These are phyloP conservation scores for Artemisia argyi DNA, from an alignment of 129 eudicot genomes.

Conservation along the genomic window DNA sequence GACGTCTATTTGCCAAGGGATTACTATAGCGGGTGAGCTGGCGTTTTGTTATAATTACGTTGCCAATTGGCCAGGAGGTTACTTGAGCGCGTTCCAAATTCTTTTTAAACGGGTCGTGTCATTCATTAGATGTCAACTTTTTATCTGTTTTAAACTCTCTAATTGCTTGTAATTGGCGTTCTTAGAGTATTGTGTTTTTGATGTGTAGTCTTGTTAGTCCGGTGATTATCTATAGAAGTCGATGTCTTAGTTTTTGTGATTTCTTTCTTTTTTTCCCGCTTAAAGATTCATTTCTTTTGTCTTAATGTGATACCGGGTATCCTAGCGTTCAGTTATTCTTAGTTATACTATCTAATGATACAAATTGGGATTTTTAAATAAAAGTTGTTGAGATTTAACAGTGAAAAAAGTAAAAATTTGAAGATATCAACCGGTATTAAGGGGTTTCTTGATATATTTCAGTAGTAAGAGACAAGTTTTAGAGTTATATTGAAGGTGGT, in stretches of 20 bases:
- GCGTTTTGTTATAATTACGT: neutral
- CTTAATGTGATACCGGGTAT: too few species aligned
- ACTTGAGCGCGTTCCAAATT: neutral
- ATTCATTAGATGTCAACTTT: neutral
- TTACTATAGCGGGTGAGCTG: slow-evolving; percentile 84
- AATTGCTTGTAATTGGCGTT: neutral
- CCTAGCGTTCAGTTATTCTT: neutral
- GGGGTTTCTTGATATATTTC: slow-evolving; percentile 58
- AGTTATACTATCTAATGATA: neutral
- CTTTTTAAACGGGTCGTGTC: neutral
- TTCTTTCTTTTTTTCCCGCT: neutral
- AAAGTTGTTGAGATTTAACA: slow-evolving; percentile 64
- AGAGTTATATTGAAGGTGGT: slow-evolving; percentile 80
- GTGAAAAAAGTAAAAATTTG: slow-evolving; percentile 60
- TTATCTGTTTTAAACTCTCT: neutral
- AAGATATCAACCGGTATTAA: slow-evolving; percentile 55
- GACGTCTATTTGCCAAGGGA: slow-evolving; percentile 87
- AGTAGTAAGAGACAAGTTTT: slow-evolving; percentile 51
- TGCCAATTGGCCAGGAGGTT: slow-evolving; percentile 9
- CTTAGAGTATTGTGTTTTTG: neutral
- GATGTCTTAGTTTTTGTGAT: too few species aligned
- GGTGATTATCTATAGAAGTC: neutral
- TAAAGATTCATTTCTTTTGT: neutral
- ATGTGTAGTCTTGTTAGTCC: neutral
- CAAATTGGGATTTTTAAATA: slow-evolving; percentile 35